Conservation (phyloP, 768 basidiomycete species). For the Suillus tomentosus region DNA sequence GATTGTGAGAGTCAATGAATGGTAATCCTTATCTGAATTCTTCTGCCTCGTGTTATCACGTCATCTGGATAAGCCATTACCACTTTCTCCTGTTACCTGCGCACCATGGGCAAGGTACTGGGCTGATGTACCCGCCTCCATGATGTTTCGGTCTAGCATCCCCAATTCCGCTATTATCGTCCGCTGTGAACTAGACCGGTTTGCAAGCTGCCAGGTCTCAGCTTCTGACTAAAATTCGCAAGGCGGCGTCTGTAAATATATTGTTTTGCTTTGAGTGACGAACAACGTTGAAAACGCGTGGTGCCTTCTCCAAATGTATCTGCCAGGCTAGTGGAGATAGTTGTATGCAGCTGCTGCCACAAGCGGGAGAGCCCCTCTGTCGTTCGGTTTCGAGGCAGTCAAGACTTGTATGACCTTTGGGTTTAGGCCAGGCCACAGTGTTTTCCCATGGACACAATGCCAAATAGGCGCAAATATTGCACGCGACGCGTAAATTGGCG, state of each 20-base stretch:
- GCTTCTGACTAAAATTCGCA: conserved; percentile 5
- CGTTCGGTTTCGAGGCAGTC: background rate
- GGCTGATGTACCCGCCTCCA: conserved; percentile 1
- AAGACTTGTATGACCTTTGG: background rate
- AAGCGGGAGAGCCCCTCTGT: background rate
- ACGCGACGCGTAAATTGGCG: conserved; percentile 45
- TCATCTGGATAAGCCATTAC: background rate
- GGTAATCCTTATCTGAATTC: background rate
- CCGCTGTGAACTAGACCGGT: conserved; percentile 7
- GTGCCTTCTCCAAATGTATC: conserved; percentile 4
- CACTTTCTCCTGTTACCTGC: background rate
- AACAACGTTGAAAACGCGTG: background rate
- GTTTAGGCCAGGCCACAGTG: background rate
- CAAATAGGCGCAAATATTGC: conserved; percentile 32
- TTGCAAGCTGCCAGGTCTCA: background rate
- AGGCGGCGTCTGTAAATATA: conserved; percentile 8
- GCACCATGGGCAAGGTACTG: background rate
- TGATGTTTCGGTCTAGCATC: background rate
- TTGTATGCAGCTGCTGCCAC: background rate
- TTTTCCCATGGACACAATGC: background rate
- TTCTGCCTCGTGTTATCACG: conserved; percentile 1
- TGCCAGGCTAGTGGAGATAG: background rate
- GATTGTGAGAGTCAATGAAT: background rate
- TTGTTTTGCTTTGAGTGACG: background rate
- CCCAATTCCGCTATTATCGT: background rate